Evolutionary conservation across 257 asterid genomes (phyloP).

Genomic region (Gentiana dahurica): DNA sequence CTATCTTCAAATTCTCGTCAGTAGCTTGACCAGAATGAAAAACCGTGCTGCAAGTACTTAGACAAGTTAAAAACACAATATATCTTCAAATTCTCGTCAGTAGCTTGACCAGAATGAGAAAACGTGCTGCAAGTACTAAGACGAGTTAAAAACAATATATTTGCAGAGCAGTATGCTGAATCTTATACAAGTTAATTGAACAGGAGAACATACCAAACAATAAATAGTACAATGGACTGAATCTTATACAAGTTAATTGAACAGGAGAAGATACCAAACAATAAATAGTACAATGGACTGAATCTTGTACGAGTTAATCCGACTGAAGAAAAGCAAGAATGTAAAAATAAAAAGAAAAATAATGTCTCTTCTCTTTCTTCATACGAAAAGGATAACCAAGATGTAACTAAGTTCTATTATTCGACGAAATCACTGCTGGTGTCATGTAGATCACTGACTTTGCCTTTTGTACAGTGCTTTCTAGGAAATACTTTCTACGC

Average conservation of each 20-base stretch:
- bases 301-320: neutral
- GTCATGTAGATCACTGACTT: too few species aligned
- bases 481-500: too few species aligned
- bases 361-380: too few species aligned
- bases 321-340: neutral
- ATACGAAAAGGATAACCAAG: too few species aligned
- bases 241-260: neutral
- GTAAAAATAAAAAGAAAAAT: neutral
- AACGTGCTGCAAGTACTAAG: slow-evolving; percentile 45
- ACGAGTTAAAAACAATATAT: neutral
- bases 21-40: slow-evolving; percentile 69
- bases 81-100: slow-evolving; percentile 21
- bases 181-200: too few species aligned
- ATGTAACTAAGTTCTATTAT: too few species aligned
- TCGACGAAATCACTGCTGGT: too few species aligned
- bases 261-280: too few species aligned
- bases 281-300: neutral
- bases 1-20: slow-evolving; percentile 28
- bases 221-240: neutral
- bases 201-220: too few species aligned
- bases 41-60: slow-evolving; percentile 47
- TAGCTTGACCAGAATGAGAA: slow-evolving; percentile 67
- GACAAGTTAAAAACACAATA: neutral
- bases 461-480: too few species aligned
- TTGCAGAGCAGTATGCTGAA: too few species aligned